Conservation (phyloP, 805 yeast genomes). For the Saturnispora hagleri region DNA sequence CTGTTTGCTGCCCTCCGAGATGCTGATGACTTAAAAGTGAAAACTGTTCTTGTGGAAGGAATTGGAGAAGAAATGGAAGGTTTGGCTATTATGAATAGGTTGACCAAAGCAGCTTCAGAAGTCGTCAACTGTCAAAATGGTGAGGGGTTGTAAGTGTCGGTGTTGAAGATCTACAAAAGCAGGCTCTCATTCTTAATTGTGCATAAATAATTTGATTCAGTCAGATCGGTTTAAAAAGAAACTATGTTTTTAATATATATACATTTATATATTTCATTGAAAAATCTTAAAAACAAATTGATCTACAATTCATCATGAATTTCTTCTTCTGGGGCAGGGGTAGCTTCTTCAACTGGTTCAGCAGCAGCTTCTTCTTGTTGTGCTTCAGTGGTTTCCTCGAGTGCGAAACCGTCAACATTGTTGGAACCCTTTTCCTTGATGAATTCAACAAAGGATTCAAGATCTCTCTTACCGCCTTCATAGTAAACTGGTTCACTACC, state of each 20-base stretch:
- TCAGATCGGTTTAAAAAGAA: not conserved
- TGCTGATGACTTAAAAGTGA: conserved; percentile 55
- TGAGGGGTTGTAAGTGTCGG: not conserved
- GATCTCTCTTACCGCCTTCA: conserved; percentile 56
- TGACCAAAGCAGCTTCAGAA: conserved; percentile 71
- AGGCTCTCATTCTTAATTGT: not conserved
- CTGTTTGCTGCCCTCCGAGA: conserved; percentile 66
- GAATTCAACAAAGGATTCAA: conserved; percentile 62
- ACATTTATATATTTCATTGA: not conserved
- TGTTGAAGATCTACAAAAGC: too few species aligned
- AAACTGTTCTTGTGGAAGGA: conserved; percentile 76
- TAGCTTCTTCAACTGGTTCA: not conserved
- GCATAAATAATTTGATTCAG: not conserved
- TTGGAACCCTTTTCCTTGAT: conserved; percentile 59
- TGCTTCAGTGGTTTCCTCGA: conserved; percentile 19
- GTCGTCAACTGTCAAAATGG: conserved; percentile 13
- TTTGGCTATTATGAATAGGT: conserved; percentile 87
- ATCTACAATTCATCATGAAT: conserved; percentile 17
- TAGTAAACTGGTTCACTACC: conserved; percentile 56
- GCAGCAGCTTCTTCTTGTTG: not conserved
- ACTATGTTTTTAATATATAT: not conserved
- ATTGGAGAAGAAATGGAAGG: conserved; percentile 72
- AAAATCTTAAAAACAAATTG: not conserved
- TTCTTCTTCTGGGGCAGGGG: not conserved
- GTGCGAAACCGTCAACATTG: conserved; percentile 43